Percentiles rank a stretch among this genome's conserved stretches.
Evolutionary conservation across 1,284 basidiomycete genomes (phyloP).

Genomic region (Pascua guehoae): DNA sequence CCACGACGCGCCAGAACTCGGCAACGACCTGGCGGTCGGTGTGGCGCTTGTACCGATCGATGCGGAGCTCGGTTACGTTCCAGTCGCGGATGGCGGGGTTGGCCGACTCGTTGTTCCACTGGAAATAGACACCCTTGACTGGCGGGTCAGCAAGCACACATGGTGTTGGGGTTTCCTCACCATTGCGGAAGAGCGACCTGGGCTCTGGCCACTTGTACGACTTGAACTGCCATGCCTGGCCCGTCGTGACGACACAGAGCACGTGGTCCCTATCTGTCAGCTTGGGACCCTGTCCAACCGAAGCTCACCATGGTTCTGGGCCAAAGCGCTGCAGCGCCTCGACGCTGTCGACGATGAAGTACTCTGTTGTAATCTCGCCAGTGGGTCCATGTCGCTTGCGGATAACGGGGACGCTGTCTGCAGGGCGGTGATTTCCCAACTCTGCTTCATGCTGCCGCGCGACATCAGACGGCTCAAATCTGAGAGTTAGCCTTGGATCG

Average conservation of each 20-base stretch:
- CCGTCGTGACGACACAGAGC: conserved; percentile 93
- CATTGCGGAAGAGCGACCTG: conserved; percentile 83
- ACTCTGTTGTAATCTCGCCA: conserved; percentile 52
- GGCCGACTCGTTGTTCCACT: conserved; percentile 85
- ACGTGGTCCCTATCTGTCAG: conserved; percentile 66
- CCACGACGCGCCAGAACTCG: conserved; percentile 88
- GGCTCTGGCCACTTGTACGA: conserved; percentile 96
- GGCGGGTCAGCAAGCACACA: conserved; percentile 1
- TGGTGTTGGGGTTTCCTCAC: conserved; percentile 53
- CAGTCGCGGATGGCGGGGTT: conserved; percentile 88
- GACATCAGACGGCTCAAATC: conserved; percentile 73
- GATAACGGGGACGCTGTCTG: conserved; percentile 79
- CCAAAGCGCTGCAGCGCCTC: conserved; percentile 90
- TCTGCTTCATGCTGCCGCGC: conserved; percentile 55
- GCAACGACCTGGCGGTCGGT: conserved; percentile 94
- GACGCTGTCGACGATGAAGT: conserved; percentile 85
- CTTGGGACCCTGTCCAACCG: neutral
- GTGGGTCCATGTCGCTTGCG: conserved; percentile 59
- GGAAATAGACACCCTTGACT: conserved; percentile 91
- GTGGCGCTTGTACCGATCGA: conserved; percentile 83
- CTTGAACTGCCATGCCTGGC: conserved; percentile 95
- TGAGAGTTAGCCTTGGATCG: conserved; percentile 35
- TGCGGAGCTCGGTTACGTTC: conserved; percentile 92
- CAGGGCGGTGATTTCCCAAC: conserved; percentile 70
- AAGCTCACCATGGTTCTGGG: conserved; percentile 69